Evolutionary conservation across 352 stramenopile genomes (phyloP).

Genomic region (Detonula confervacea): DNA sequence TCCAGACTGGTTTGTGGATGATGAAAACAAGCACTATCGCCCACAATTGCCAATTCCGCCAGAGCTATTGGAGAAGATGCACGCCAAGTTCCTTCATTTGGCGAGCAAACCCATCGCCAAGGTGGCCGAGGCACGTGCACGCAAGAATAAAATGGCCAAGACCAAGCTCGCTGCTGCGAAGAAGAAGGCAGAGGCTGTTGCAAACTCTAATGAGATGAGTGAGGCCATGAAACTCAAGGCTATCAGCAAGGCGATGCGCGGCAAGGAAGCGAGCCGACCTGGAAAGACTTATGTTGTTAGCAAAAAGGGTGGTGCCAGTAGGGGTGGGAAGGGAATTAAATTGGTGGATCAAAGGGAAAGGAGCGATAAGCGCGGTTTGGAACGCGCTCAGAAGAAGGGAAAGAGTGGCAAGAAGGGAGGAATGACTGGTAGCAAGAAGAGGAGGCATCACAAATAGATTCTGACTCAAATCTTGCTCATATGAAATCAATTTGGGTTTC

Average conservation of each 20-base stretch:
- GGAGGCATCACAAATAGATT: conserved; percentile 69
- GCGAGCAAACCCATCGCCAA: conserved; percentile 98
- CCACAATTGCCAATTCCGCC: conserved; percentile 95
- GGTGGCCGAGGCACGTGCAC: conserved; percentile 95
- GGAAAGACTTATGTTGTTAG: conserved; percentile 98
- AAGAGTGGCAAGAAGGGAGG: conserved; percentile 83
- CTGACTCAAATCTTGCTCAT: no score
- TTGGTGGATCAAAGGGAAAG: conserved; percentile 98
- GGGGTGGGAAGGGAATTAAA: conserved; percentile 89
- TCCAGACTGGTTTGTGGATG: conserved; percentile 96
- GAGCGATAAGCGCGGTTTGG: conserved; percentile 90
- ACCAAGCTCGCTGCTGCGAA: conserved; percentile 94
- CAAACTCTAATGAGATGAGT: conserved; percentile 91
- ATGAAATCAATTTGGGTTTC: no score
- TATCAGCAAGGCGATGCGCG: conserved; percentile 94
- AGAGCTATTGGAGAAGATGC: conserved; percentile 97
- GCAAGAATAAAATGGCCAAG: conserved; percentile 91
- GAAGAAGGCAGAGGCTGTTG: conserved; percentile 96
- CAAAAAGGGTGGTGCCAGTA: conserved; percentile 78
- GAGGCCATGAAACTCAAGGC: conserved; percentile 98
- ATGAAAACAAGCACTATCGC: conserved; percentile 92
- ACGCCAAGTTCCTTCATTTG: conserved; percentile 95
- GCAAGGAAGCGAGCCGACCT: conserved; percentile 83
- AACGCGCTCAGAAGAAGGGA: conserved; percentile 76
- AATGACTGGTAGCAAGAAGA: conserved; percentile 74